phyloP scores from a whole-genome alignment of 306 rosid species.

The Prunus armeniaca region DNA sequence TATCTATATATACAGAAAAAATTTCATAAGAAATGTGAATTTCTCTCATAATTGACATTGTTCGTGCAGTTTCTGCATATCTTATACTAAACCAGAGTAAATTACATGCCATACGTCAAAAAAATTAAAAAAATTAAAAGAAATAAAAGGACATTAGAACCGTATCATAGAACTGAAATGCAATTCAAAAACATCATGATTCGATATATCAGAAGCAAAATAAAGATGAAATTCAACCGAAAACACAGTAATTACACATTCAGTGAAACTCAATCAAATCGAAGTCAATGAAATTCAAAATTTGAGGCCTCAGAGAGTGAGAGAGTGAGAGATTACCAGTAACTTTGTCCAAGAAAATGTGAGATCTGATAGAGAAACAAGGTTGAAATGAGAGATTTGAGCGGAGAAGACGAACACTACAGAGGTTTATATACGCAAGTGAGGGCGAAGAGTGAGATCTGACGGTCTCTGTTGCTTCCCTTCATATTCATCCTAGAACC shows the following conservation, averaged over 20 bases:
- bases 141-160: too few species aligned
- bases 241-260: not conserved
- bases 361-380: not conserved
- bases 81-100: too few species aligned
- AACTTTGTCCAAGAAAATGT: not conserved
- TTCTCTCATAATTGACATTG: too few species aligned
- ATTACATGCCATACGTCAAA: too few species aligned
- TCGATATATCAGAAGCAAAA: not conserved
- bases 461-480: slow-evolving; percentile 35
- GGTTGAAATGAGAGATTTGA: not conserved
- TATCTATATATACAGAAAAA: too few species aligned
- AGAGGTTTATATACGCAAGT: slow-evolving; percentile 26
- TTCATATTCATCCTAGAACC: slow-evolving; percentile 19
- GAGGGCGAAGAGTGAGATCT: slow-evolving; percentile 17
- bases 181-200: too few species aligned
- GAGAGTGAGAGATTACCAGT: not conserved
- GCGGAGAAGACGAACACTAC: not conserved
- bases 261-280: not conserved
- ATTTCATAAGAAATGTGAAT: too few species aligned
- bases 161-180: too few species aligned
- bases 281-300: not conserved
- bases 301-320: slow-evolving; percentile 5
- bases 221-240: not conserved
- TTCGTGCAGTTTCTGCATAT: too few species aligned
- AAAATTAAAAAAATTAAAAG: too few species aligned